Evolutionary conservation across 2,329 filamentous ascomycete species (phyloP), one percentile per base, ranked within the genome.

Genomic region (Lasiodiplodia gonubiensis): DNA sequence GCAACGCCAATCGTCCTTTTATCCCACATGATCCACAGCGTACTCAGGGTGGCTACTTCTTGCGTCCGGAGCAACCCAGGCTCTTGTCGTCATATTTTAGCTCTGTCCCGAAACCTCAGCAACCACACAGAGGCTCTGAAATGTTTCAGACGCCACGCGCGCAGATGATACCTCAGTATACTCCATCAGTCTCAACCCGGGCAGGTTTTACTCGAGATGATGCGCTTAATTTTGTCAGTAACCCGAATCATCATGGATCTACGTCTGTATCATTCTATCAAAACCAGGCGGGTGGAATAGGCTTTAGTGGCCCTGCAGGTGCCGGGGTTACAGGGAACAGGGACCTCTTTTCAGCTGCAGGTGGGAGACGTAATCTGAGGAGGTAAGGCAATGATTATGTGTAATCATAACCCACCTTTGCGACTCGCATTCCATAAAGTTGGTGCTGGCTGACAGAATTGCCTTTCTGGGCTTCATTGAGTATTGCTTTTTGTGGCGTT

Each of bases 11-110:
- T 35, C 23, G 18, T 10, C 16, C 53, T 42, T 30, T 35, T 21
- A 39, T 27, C 21, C 46, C 52, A 35, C 39, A 46, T 16, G n/a
- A 37, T 21, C 39, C 53, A 8, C n/a, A 23, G 8, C 52, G 39
- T 4, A 51, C 27, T 2, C 35, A 30, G 1, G 39, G 27, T 16
- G 42, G 53, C 23, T 42, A 30, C n/a, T n/a, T 49, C 16, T 51
- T 59, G 35, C 64, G 14, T 7, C 53, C 53, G 7, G 42, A 66
- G 16, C 27, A 66, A 21, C 30, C 30, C 11, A 42, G 53, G 14
- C 64, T 66, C 10, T 66, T 53, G 6, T 66, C 64, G 18, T 66
- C 64, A 7, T 66, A 59, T 14, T 66, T 66, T 21, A 35, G 49
- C 6, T 37, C 59, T 16, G 35, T 37, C n/a, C 30, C 59, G 3